Evolutionary conservation across 768 basidiomycete genomes (phyloP).

Genomic region (Cyclocybe cylindracea): DNA sequence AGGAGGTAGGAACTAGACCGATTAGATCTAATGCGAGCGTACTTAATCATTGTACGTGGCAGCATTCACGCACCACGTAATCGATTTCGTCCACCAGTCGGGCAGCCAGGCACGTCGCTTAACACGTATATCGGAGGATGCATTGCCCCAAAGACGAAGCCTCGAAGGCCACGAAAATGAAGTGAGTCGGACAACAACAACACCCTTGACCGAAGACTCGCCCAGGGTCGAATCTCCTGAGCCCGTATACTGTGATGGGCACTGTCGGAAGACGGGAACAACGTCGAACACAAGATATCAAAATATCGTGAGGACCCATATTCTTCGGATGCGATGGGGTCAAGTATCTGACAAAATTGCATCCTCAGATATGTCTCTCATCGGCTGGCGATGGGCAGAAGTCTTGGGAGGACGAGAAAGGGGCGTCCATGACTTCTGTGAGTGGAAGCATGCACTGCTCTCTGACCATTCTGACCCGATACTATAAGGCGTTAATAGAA

Average conservation of each 20-base stretch:
- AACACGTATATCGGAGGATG: no score
- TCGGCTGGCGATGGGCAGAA: slow-evolving; percentile 38
- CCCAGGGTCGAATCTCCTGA: not conserved
- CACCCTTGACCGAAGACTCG: no score
- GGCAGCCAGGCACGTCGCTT: no score
- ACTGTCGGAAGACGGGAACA: not conserved
- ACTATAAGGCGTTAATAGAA: slow-evolving; percentile 8
- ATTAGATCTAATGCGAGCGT: not conserved
- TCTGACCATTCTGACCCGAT: no score
- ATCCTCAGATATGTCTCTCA: slow-evolving; percentile 33
- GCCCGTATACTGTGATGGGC: slow-evolving; percentile 1
- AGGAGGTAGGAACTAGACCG: slow-evolving; percentile 10
- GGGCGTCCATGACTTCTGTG: slow-evolving; percentile 39
- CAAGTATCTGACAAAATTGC: slow-evolving; percentile 6
- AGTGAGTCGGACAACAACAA: no score
- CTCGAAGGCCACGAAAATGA: no score
- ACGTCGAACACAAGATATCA: not conserved
- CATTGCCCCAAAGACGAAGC: no score
- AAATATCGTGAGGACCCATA: slow-evolving; percentile 1
- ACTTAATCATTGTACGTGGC: no score
- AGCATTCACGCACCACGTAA: no score
- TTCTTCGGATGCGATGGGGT: slow-evolving; percentile 28
- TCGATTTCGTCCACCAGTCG: no score
- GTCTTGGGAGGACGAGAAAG: slow-evolving; percentile 37
- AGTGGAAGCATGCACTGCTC: not conserved